These are phyloP conservation scores for Leucaena leucocephala DNA, from an alignment of 306 rosid species.

Conservation along the genomic window DNA sequence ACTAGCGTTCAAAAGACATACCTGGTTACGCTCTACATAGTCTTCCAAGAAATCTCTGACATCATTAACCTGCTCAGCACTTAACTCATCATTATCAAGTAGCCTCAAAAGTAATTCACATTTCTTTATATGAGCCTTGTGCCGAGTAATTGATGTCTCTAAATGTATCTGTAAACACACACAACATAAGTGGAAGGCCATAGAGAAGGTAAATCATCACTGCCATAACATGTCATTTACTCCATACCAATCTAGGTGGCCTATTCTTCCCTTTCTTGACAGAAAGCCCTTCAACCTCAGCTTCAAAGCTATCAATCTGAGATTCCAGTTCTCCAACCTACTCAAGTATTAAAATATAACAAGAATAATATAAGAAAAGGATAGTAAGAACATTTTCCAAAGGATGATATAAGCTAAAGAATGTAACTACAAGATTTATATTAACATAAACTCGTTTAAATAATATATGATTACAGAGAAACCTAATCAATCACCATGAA, in stretches of 20 bases:
- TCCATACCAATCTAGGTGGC: slow-evolving; percentile 91
- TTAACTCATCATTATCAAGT: slow-evolving; percentile 91
- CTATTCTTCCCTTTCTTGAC: slow-evolving; percentile 89
- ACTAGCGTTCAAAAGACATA: slow-evolving; percentile 30
- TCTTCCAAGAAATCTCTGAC: slow-evolving; percentile 94
- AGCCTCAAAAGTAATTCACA: slow-evolving; percentile 89
- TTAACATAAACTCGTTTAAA: background rate
- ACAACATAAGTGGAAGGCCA: slow-evolving; percentile 30
- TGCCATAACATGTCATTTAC: slow-evolving; percentile 25
- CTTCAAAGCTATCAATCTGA: slow-evolving; percentile 95
- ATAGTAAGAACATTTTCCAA: slow-evolving; percentile 22
- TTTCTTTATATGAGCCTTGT: slow-evolving; percentile 97
- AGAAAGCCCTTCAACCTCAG: slow-evolving; percentile 91
- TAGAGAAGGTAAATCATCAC: slow-evolving; percentile 32
- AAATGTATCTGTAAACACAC: slow-evolving; percentile 65
- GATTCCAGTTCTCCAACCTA: slow-evolving; percentile 93
- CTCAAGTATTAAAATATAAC: slow-evolving; percentile 11
- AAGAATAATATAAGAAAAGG: background rate
- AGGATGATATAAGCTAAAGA: background rate
- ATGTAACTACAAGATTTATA: background rate
- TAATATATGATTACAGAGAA: slow-evolving; percentile 16
- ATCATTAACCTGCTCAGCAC: slow-evolving; percentile 96
- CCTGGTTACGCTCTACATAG: slow-evolving; percentile 98
- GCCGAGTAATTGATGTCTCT: slow-evolving; percentile 90
- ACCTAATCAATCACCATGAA: background rate